Conservation (phyloP, 2,329 filamentous ascomycete genomes). For the Stachybotrys echinatus region DNA sequence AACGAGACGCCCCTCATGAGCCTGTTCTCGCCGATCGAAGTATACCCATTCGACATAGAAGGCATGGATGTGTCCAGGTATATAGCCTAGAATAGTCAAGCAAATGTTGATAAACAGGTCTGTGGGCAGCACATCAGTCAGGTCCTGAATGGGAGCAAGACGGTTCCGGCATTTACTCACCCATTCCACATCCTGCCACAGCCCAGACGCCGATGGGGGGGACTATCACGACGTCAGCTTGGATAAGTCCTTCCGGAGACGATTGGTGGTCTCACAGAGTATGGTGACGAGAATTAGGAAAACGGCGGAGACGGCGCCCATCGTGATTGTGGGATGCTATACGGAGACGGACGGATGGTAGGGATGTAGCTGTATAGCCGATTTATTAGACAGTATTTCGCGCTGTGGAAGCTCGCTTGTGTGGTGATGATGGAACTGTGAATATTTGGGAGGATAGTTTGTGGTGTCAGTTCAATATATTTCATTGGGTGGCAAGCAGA, state of each 20-base stretch:
- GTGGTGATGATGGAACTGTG: no score
- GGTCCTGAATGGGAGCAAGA: neutral
- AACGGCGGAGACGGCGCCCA: conserved; percentile 44
- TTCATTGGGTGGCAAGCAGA: no score
- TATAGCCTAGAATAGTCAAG: conserved; percentile 62
- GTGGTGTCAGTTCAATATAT: no score
- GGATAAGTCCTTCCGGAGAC: neutral
- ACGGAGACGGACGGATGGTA: no score
- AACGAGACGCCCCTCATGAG: conserved; percentile 49
- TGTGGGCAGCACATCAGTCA: conserved; percentile 12
- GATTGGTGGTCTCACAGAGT: conserved; percentile 34
- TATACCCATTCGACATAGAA: conserved; percentile 83
- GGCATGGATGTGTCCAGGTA: conserved; percentile 75
- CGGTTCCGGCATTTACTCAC: conserved; percentile 22
- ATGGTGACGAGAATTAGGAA: conserved; percentile 48
- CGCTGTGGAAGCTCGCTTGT: no score
- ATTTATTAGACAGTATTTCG: no score
- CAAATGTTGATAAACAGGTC: conserved; percentile 64
- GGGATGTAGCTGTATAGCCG: no score
- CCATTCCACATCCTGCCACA: conserved; percentile 59
- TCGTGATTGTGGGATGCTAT: conserved; percentile 32
- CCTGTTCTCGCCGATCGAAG: conserved; percentile 66
- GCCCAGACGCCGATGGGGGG: conserved; percentile 60
- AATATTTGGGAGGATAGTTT: no score
- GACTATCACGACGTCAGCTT: conserved; percentile 34